Base-by-base conservation (phyloP, 176 grass and related monocot species). In the Puya raimondii region DNA sequence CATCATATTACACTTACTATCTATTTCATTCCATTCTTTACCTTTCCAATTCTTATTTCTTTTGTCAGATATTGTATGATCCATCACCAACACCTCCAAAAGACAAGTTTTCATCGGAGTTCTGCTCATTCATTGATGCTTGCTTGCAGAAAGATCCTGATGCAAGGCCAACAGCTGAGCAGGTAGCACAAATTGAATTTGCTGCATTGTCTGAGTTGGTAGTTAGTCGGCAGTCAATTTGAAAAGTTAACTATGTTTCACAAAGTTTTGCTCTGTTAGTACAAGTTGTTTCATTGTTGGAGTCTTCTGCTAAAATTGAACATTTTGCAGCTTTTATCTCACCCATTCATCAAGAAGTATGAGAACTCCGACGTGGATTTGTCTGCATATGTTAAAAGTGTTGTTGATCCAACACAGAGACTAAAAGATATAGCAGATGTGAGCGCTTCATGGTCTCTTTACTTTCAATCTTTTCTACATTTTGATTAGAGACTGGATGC, bases 341-440 rank as follows among this genome's bases (percentile, higher is more conserved):
- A 97, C 68, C 86, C 93, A 71, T 97, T 92, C 66, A 87, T 97
- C 50, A 97, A 77, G 61, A 92, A 59, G 51, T 97, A 97, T 64
- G 80, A 74, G 64, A 68, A 72, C 68, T 27, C 52, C 26, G 12
- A 48, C 49, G 89, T 92, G 63, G 82, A 97, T 50, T 86, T 97
- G 70, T 69, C 78, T 79, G 81, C 73, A 74, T 97, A 97, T 54
- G 65, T 88, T 49, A 78, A 70, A 75, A 85, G 84, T 74, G 69
- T 90, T 83, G 87, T 97, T 82, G 82, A 97, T 78, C 84, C 87
- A 47, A 81, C 59, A 65, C 81, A 88, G 52, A 89, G 86, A 72
- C 79, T 87, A 71, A 97, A 97, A 72, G 86, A 92, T 72, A 87
- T 88, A 69, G 86, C 93, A 70, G 93, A 97, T 86, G 93, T 92